phyloP scores from a whole-genome alignment of 2,329 filamentous ascomycete genomes.

The Pseudogymnoascus sp. region DNA sequence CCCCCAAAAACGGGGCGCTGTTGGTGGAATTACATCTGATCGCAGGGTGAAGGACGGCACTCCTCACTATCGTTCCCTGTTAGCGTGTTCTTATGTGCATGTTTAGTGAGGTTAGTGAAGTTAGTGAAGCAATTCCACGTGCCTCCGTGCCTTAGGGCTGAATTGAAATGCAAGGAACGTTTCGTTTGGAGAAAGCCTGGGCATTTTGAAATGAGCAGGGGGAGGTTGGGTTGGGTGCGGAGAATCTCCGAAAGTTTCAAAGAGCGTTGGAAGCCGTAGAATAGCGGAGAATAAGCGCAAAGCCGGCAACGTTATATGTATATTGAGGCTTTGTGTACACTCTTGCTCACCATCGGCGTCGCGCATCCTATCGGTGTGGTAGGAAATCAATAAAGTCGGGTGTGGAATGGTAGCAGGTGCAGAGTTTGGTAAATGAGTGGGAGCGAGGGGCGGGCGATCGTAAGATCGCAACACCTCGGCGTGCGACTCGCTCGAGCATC shows the following conservation, averaged over 20 bases:
- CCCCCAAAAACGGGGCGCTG: background rate
- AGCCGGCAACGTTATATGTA: background rate
- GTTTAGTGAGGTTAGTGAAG: background rate
- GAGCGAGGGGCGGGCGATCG: background rate
- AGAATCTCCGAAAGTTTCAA: background rate
- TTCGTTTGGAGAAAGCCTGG: background rate
- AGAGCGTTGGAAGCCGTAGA: background rate
- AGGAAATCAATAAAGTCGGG: background rate
- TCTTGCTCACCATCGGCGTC: background rate
- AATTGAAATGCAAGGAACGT: background rate
- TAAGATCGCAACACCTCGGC: background rate
- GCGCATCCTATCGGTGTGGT: background rate
- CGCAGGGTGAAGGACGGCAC: background rate
- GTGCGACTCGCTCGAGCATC: background rate
- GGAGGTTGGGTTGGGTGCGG: background rate
- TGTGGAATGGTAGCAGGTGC: background rate
- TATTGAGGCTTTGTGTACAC: background rate
- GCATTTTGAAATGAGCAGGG: background rate
- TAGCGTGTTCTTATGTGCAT: background rate
- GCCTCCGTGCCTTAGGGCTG: background rate
- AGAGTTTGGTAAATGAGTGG: background rate
- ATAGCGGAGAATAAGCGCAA: background rate
- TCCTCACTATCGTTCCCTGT: slow-evolving; percentile 3
- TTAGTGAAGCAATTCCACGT: slow-evolving; percentile 1
- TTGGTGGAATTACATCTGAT: background rate